phyloP scores from a whole-genome alignment of 768 basidiomycete genomes.

The Tylopilus plumbeoviolaceoides region DNA sequence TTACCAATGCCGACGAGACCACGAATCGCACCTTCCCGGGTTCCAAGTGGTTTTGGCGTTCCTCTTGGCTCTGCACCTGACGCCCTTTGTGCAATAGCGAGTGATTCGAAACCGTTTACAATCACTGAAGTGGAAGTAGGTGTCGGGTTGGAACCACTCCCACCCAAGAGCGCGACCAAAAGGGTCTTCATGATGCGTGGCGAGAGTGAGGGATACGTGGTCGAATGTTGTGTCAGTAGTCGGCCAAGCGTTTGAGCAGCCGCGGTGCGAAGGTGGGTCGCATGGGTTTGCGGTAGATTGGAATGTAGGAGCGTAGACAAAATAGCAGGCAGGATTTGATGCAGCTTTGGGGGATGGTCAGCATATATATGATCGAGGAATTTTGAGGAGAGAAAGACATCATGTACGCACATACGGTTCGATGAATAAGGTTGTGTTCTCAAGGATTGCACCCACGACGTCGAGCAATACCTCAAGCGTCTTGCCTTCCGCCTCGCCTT shows the following conservation, averaged over 20 bases:
- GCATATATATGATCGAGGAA: not conserved
- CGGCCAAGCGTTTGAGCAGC: constrained; percentile 84
- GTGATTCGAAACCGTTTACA: constrained; percentile 28
- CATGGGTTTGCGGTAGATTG: constrained; percentile 67
- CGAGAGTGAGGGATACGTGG: constrained; percentile 84
- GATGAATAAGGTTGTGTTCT: constrained; percentile 85
- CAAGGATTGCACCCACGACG: constrained; percentile 78
- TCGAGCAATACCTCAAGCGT: constrained; percentile 80
- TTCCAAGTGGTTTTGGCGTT: constrained; percentile 64
- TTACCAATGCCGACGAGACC: constrained; percentile 83
- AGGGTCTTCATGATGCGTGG: constrained; percentile 94
- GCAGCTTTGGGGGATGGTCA: constrained; percentile 53
- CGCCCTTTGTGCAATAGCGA: constrained; percentile 16
- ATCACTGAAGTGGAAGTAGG: constrained; percentile 11
- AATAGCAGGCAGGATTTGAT: constrained; percentile 92
- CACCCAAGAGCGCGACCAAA: constrained; percentile 69
- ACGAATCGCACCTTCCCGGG: constrained; percentile 86
- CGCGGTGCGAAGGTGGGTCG: constrained; percentile 67
- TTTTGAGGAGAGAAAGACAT: too few relatives aligned
- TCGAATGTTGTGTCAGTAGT: constrained; percentile 75
- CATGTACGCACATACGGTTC: constrained; percentile 85
- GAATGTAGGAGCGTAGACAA: constrained; percentile 90
- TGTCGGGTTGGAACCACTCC: constrained; percentile 9
- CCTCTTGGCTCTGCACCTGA: constrained; percentile 39
- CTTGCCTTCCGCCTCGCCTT: constrained; percentile 62